Conservation (phyloP, 805 yeast genomes). For the Candida coleopterorum region DNA sequence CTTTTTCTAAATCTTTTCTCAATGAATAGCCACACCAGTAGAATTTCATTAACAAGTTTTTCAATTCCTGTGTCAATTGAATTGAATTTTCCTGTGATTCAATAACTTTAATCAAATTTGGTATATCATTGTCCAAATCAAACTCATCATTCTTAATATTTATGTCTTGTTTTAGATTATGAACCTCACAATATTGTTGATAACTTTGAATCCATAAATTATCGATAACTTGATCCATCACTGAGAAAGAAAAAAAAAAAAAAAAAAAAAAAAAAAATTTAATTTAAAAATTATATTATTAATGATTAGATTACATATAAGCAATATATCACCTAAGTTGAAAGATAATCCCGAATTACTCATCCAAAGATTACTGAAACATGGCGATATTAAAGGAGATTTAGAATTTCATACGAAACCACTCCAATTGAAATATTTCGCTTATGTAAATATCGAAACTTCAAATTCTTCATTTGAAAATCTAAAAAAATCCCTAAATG, state of each 20-base stretch:
- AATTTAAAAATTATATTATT: background rate
- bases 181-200: background rate
- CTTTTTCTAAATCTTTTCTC: slow-evolving; percentile 11
- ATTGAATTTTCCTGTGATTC: slow-evolving; percentile 12
- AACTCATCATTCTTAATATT: background rate
- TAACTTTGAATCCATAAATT: slow-evolving; percentile 1
- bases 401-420: slow-evolving; percentile 56
- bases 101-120: slow-evolving; percentile 15
- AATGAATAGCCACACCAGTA: slow-evolving; percentile 31
- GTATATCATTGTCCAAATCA: slow-evolving; percentile 9
- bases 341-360: slow-evolving; percentile 26
- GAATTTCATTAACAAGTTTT: slow-evolving; percentile 21
- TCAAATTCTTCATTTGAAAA: slow-evolving; percentile 41
- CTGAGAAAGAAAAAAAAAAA: background rate
- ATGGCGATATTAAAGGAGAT: slow-evolving; percentile 49
- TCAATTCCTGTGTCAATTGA: slow-evolving; percentile 19
- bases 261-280: background rate
- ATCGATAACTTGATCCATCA: background rate
- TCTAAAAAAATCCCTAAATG: slow-evolving; percentile 57
- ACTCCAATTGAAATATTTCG: slow-evolving; percentile 53
- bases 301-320: slow-evolving; percentile 51
- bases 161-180: too few species aligned
- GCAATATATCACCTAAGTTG: slow-evolving; percentile 56
- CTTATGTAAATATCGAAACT: slow-evolving; percentile 43
- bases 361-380: slow-evolving; percentile 40